phyloP scores from a whole-genome alignment of 2,329 filamentous ascomycete species.

The Fusarium sp. region DNA sequence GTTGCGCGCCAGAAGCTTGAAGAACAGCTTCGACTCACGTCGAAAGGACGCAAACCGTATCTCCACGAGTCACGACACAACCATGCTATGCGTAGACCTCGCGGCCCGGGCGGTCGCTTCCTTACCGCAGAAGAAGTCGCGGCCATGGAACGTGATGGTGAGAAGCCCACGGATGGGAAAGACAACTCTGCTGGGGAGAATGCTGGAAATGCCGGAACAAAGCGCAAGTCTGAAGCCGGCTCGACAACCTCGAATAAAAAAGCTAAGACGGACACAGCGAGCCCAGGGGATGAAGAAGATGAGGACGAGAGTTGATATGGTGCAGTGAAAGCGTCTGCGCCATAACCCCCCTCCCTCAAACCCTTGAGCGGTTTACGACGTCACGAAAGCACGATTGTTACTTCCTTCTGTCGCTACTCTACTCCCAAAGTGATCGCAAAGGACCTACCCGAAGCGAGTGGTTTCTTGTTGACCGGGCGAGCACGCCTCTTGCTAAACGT shows the following conservation, averaged over 20 bases:
- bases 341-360: slow-evolving; percentile 43
- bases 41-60: slow-evolving; percentile 96
- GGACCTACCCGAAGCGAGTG: slow-evolving; percentile 2
- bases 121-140: slow-evolving; percentile 96
- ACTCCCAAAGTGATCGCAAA: slow-evolving; percentile 11
- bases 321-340: slow-evolving; percentile 13
- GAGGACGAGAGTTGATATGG: slow-evolving; percentile 56
- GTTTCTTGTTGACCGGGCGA: slow-evolving; percentile 14
- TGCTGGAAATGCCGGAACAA: slow-evolving; percentile 57
- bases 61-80: slow-evolving; percentile 98
- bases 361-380: slow-evolving; percentile 51
- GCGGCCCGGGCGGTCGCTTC: slow-evolving; percentile 94
- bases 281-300: slow-evolving; percentile 55
- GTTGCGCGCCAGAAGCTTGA: slow-evolving; percentile 94
- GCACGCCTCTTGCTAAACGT: slow-evolving; percentile 22
- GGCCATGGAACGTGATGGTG: slow-evolving; percentile 77
- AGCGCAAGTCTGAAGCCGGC: slow-evolving; percentile 69
- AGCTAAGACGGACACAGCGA: slow-evolving; percentile 62
- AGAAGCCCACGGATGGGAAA: slow-evolving; percentile 57
- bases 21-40: slow-evolving; percentile 89
- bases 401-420: slow-evolving; percentile 30
- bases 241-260: slow-evolving; percentile 65
- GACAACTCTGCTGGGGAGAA: slow-evolving; percentile 44
- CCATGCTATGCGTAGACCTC: slow-evolving; percentile 94
- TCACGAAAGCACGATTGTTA: slow-evolving; percentile 50